These are phyloP conservation scores for Magnolia sinica DNA, from an alignment of 164 flowering plant genomes.

Conservation along the genomic window DNA sequence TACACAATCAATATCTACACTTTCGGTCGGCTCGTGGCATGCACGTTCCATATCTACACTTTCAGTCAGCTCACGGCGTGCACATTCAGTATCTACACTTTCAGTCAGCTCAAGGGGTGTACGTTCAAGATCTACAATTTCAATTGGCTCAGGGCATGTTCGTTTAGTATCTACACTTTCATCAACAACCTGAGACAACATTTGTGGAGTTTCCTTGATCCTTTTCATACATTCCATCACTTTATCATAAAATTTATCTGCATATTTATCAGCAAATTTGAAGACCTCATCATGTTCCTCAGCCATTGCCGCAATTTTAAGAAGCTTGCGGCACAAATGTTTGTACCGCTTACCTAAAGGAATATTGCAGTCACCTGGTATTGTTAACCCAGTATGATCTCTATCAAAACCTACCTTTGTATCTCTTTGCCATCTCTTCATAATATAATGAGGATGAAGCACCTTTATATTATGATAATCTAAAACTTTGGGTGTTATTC, in stretches of 20 bases:
- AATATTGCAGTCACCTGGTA: not conserved
- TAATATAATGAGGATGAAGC: not conserved
- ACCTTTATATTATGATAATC: not conserved
- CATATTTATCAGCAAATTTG: not conserved
- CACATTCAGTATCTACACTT: too few relatives aligned
- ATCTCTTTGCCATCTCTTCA: not conserved
- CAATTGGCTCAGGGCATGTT: too few relatives aligned
- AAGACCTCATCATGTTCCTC: conserved; percentile 1
- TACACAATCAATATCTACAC: too few relatives aligned
- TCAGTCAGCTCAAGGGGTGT: too few relatives aligned
- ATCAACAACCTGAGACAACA: too few relatives aligned
- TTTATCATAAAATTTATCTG: not conserved
- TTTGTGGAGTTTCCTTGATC: not conserved
- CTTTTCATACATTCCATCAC: not conserved
- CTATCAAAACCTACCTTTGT: not conserved
- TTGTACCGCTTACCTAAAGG: not conserved
- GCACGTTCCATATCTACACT: too few relatives aligned
- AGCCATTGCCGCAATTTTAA: not conserved
- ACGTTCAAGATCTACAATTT: too few relatives aligned
- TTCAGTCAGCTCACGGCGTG: too few relatives aligned
- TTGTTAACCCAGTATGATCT: not conserved
- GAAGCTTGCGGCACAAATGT: not conserved
- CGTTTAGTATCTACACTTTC: too few relatives aligned
- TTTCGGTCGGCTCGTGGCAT: too few relatives aligned
- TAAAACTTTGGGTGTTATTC: not conserved